Evolutionary conservation across 1,139 yeast species (phyloP), one percentile per base, ranked within the genome.

Genomic region (Sugiyamaella sp.): DNA sequence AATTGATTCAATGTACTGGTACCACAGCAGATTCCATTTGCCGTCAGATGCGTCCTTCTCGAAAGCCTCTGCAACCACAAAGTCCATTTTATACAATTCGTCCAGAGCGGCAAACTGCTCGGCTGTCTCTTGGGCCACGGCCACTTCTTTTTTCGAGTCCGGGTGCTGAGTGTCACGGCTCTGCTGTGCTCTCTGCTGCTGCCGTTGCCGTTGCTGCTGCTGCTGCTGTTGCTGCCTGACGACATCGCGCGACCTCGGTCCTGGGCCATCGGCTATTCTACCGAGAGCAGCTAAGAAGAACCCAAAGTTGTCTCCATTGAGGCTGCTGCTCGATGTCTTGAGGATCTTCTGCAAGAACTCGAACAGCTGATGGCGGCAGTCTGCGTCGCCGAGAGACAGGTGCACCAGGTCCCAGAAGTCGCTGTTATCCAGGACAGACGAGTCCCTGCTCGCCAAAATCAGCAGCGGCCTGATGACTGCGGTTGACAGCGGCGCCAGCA

Each of bases 221-320:
- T 16, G 42, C 46, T 50, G 78, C 81, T 46, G 73, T 71, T 74
- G 73, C 41, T 71, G 72, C 46, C 73, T 76, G 1, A 80, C 80
- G 27, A 73, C 68, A 37, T 72, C 71, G 3, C 33, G 24, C 42
- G 47, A 29, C 81, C 84, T 62, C 82, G 87, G 68, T 86, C 95
- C 79, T 81, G 81, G 66, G 46, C 85, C 81, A 1, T 91, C 86
- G 0, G 95, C 87, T 21, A 89, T 78, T 60, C 88, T 96, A 66
- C 89, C 96, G 43, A 89, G 71, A 21, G 88, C 71, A 1, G 90
- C 91, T 41, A 90, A 72, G 16, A 70, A 54, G 19, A 55, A 85
- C 66, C 85, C 80, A 62, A 81, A 86, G 63, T 84, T 86, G 1
- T 70, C 69, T 1, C 75, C 72, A 6, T 67, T 72, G 16, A 85